A percentile compares a stretch with the other conserved stretches of the same genome.
Conservation (phyloP, 148 eudicot species). For the Pharnaceum exiguum region DNA sequence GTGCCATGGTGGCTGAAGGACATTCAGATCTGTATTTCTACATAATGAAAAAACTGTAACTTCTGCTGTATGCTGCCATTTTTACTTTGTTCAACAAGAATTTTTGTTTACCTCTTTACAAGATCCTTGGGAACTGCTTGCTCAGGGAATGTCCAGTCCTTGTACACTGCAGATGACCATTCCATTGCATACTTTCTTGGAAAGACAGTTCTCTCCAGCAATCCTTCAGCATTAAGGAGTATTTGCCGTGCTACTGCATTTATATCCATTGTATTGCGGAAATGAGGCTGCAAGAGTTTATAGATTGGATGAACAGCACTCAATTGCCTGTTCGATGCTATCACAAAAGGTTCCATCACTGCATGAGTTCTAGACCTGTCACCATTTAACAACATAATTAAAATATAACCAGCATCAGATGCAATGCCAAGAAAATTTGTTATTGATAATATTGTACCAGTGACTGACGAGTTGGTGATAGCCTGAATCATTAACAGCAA, state of each 20-base stretch:
- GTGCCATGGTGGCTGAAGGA: no score
- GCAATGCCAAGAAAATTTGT: neutral
- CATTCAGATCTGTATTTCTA: no score
- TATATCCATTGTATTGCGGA: constrained; percentile 69
- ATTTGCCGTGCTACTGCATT: constrained; percentile 77
- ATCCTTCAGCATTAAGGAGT: constrained; percentile 68
- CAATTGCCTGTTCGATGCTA: constrained; percentile 60
- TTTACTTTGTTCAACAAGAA: no score
- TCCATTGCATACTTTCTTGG: constrained; percentile 71
- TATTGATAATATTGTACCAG: constrained; percentile 40
- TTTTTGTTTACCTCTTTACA: constrained; percentile 73
- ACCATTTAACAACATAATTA: neutral
- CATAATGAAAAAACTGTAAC: no score
- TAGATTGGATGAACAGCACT: constrained; percentile 73
- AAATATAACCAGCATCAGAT: neutral
- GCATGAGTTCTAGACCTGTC: constrained; percentile 81
- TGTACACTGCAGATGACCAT: constrained; percentile 59
- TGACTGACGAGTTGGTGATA: constrained; percentile 89
- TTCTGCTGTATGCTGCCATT: no score
- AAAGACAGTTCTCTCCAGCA: constrained; percentile 67
- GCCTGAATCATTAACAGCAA: constrained; percentile 88
- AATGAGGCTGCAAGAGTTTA: constrained; percentile 80
- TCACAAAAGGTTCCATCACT: constrained; percentile 64
- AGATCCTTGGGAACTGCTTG: constrained; percentile 72
- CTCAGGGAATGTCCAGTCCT: constrained; percentile 60